Conservation (phyloP, 2,329 filamentous ascomycete species). For the Talaromyces funiculosus region DNA sequence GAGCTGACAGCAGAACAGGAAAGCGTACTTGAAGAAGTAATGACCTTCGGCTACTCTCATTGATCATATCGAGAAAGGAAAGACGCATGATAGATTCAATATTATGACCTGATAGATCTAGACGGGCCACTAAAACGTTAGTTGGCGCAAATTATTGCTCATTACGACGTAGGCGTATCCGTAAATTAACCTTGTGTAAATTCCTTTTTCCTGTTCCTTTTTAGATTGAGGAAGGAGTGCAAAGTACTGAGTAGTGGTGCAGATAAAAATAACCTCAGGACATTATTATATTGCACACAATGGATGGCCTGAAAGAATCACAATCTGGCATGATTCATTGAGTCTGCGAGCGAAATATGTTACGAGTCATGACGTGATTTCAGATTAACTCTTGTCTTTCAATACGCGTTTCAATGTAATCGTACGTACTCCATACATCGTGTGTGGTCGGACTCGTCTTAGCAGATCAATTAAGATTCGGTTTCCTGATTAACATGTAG, state of each 20-base stretch:
- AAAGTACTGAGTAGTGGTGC: background rate
- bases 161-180: background rate
- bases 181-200: background rate
- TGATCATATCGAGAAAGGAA: background rate
- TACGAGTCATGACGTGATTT: background rate
- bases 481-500: background rate
- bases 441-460: background rate
- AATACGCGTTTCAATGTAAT: background rate
- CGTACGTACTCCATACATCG: background rate
- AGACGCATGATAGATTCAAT: background rate
- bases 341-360: background rate
- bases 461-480: background rate
- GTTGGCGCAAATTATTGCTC: background rate
- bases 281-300: too few species aligned
- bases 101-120: background rate
- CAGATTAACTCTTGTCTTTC: background rate
- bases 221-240: background rate
- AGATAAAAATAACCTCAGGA: too few species aligned
- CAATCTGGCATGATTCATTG: background rate
- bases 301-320: background rate
- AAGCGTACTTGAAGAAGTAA: constrained; percentile 1
- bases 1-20: background rate
- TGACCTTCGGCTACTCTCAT: background rate
- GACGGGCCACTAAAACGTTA: background rate
- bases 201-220: background rate